Evolutionary conservation across 202 grass and related monocot species (phyloP).

Genomic region (Sporobolus alterniflorus): DNA sequence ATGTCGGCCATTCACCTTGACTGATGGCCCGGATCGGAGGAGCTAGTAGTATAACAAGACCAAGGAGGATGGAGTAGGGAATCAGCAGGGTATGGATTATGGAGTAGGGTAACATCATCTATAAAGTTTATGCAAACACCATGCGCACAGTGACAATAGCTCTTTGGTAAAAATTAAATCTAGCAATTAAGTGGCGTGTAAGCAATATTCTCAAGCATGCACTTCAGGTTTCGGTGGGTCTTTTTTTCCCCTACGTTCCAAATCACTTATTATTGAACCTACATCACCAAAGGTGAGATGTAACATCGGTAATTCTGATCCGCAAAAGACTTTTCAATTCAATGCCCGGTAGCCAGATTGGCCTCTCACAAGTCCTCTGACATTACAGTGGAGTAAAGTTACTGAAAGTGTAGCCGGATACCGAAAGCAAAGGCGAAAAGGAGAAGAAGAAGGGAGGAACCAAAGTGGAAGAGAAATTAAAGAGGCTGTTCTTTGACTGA

Average conservation of each 20-base stretch:
- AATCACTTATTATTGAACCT: slow-evolving; percentile 3
- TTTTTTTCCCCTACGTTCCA: neutral
- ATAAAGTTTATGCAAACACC: slow-evolving; percentile 15
- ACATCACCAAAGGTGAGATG: slow-evolving; percentile 45
- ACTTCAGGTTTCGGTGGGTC: neutral
- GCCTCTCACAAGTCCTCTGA: slow-evolving; percentile 9
- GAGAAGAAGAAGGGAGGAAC: neutral
- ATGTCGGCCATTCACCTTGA: slow-evolving; percentile 22
- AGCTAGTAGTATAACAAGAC: neutral
- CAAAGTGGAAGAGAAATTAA: neutral
- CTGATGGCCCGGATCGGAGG: neutral
- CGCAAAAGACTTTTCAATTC: neutral
- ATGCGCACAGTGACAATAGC: neutral
- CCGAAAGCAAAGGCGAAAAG: slow-evolving; percentile 11
- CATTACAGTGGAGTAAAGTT: slow-evolving; percentile 58
- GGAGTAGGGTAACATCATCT: neutral
- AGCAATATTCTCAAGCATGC: slow-evolving; percentile 23
- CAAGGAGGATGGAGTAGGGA: slow-evolving; percentile 1
- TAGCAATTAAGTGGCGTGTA: slow-evolving; percentile 19
- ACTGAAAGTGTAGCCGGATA: slow-evolving; percentile 44
- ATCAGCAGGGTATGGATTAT: neutral
- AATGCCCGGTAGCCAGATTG: neutral
- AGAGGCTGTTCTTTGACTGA: slow-evolving; percentile 16
- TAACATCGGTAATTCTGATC: slow-evolving; percentile 18
- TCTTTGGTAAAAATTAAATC: slow-evolving; percentile 29